These are phyloP conservation scores for Penicillium angulare DNA, from an alignment of 495 filamentous ascomycete genomes.

Conservation along the genomic window DNA sequence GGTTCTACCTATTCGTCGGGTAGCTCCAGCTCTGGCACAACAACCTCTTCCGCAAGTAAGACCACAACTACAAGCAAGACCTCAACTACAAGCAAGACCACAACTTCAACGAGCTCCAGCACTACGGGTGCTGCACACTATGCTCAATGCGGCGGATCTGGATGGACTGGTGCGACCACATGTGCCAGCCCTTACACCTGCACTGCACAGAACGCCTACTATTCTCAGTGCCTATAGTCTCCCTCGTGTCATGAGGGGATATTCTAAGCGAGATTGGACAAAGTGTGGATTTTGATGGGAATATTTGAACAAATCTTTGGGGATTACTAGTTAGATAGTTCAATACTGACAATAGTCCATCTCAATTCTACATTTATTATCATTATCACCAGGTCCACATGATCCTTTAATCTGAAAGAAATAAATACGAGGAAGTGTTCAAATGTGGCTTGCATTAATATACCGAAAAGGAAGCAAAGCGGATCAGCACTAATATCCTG, in stretches of 20 bases:
- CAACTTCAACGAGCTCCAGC: slow-evolving; percentile 14
- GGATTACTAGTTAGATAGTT: no score
- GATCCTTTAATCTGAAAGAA: no score
- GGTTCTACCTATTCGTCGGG: slow-evolving; percentile 51
- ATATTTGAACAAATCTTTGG: no score
- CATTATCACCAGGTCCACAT: no score
- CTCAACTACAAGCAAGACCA: slow-evolving; percentile 6
- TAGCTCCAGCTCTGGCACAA: slow-evolving; percentile 5
- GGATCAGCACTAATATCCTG: no score
- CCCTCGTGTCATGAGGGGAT: background rate
- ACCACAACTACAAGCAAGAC: slow-evolving; percentile 7
- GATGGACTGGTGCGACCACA: slow-evolving; percentile 47
- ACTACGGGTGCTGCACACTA: slow-evolving; percentile 32
- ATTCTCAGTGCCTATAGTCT: slow-evolving; percentile 45
- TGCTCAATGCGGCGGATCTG: slow-evolving; percentile 49
- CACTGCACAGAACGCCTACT: slow-evolving; percentile 37
- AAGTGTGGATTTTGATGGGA: no score
- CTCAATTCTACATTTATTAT: no score
- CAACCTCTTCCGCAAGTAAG: slow-evolving; percentile 9
- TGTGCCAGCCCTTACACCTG: slow-evolving; percentile 43
- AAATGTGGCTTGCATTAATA: no score
- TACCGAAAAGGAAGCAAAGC: no score
- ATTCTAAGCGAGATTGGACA: no score
- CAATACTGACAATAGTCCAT: no score
- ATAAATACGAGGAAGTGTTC: no score